Evolutionary conservation across 225 moss, liverwort and hornwort species (phyloP).

Genomic region (Marchantia polymorpha): DNA sequence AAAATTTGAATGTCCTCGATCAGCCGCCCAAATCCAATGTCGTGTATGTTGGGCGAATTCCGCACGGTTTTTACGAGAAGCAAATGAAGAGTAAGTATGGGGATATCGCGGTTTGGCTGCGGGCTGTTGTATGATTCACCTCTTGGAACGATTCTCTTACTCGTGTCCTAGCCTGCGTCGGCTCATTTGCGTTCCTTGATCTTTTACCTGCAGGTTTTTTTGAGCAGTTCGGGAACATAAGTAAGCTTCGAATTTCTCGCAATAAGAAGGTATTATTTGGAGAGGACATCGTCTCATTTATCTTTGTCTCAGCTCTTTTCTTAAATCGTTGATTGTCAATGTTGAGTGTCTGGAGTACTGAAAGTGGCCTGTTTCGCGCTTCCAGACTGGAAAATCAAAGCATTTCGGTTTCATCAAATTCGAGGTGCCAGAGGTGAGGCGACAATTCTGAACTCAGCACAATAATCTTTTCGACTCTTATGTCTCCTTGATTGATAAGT

Average conservation of each 20-base stretch:
- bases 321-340: background rate
- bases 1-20: slow-evolving; percentile 25
- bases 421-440: slow-evolving; percentile 67
- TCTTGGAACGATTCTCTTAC: background rate
- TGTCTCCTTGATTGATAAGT: too few relatives aligned
- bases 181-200: background rate
- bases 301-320: too few relatives aligned
- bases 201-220: slow-evolving; percentile 64
- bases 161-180: background rate
- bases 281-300: too few relatives aligned
- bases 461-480: too few relatives aligned
- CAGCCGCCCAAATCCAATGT: slow-evolving; percentile 56
- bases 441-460: background rate
- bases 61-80: slow-evolving; percentile 95
- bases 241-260: slow-evolving; percentile 78
- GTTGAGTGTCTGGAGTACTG: background rate
- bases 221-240: slow-evolving; percentile 83
- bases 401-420: slow-evolving; percentile 95
- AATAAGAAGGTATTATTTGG: slow-evolving; percentile 66
- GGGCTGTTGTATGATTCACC: background rate
- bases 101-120: background rate
- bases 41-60: slow-evolving; percentile 85
- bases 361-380: background rate
- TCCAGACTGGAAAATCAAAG: slow-evolving; percentile 94
- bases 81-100: slow-evolving; percentile 71